Evolutionary conservation across 1,139 yeast genomes (phyloP), one percentile per base, ranked within the genome.

Genomic region (Kodamaea arcana): DNA sequence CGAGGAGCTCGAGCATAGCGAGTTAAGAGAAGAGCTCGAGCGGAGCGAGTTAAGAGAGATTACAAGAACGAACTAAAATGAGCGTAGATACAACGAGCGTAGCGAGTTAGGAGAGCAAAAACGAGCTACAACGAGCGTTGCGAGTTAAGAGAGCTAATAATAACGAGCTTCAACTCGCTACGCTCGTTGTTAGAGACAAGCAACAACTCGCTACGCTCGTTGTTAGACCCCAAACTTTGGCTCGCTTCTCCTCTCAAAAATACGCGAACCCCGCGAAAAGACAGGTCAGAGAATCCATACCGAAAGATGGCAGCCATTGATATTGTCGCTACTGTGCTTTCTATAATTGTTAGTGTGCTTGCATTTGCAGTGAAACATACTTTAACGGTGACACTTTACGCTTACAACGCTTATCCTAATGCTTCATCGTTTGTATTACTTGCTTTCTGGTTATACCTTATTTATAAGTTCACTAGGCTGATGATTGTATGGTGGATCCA

Each of bases 401-500:
- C 48, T 10, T 47, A 56, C 36, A 41, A 43, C 5, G 41, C 38
- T 12, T 60, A 50, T 37, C 69, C 68, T n/a, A 52, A 52, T 15
- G 43, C 46, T 7, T 51, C 65, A 15, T 41, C 50, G 17, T 33
- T 47, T 4, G 32, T 54, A 2, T 29, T 58, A 26, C 30, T 46
- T n/a, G 15, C 53, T 4, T 29, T 59, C 11, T 46, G 45, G 2
- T 37, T 47, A 3, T 64, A 62, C 36, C 15, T 58, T 10, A 32
- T 46, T 7, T 62, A 59, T 44, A 46, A 42, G 32, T 27, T 55
- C 24, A 30, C 51, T 13, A 32, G 49, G 6, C 39, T 52, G 29
- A 35, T 60, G 16, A 15, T 61, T 4, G 44, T 42, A 35, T 43
- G 60, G 39, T 62, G 69, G 68, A 28, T 57, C 26, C 39, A 47